Percentiles rank a stretch among this genome's conserved stretches.
Conservation (phyloP, 306 rosid species). For the Pyrus pyrifolia region DNA sequence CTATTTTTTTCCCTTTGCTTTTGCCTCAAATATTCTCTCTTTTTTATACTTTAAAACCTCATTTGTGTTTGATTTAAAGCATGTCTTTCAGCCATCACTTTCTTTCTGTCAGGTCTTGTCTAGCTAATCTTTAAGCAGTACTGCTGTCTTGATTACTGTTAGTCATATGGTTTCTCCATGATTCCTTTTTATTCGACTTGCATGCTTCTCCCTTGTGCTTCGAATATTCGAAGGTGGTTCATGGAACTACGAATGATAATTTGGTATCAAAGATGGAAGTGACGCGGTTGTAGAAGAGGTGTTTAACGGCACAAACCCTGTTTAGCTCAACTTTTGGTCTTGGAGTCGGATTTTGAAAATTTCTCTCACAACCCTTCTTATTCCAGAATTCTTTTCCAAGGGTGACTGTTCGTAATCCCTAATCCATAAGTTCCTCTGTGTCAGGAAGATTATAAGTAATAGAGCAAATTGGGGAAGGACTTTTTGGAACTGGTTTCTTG, state of each 20-base stretch:
- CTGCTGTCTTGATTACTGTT: too few species aligned
- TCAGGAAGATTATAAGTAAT: not conserved
- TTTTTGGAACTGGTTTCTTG: not conserved
- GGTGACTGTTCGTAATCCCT: too few species aligned
- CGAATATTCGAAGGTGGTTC: not conserved
- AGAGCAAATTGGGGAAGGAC: not conserved
- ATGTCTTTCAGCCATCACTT: not conserved
- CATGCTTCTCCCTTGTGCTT: not conserved
- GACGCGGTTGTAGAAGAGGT: too few species aligned
- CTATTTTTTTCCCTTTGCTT: not conserved
- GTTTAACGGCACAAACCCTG: too few species aligned
- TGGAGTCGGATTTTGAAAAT: too few species aligned
- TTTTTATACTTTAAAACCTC: not conserved
- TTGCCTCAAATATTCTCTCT: not conserved
- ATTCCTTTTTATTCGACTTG: not conserved
- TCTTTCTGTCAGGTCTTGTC: not conserved
- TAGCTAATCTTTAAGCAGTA: not conserved
- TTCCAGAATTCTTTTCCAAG: too few species aligned
- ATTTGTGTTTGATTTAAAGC: not conserved
- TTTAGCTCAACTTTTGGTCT: too few species aligned
- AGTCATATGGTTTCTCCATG: not conserved
- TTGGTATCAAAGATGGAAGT: not conserved
- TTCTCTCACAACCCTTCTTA: too few species aligned
- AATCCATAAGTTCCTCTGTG: too few species aligned
- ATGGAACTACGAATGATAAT: not conserved